phyloP scores from a whole-genome alignment of 106 monocot species.

The Alisma plantagoaquatica region DNA sequence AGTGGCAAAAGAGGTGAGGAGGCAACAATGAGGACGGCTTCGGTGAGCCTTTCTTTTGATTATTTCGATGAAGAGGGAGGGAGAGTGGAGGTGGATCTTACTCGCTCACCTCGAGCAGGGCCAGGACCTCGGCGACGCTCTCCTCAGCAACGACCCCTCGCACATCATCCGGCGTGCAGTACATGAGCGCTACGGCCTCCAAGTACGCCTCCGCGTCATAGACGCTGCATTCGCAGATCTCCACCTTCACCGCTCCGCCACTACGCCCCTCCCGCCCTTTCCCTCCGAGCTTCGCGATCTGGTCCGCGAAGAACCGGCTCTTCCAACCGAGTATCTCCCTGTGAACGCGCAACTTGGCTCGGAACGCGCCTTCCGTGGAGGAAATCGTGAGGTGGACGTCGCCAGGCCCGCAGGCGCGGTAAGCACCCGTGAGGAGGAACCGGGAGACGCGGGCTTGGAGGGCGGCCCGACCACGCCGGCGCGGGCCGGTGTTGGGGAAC shows the following conservation, averaged over 20 bases:
- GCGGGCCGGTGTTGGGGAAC: neutral
- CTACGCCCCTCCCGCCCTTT: slow-evolving; percentile 7
- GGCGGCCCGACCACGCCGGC: slow-evolving; percentile 5
- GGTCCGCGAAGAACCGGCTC: slow-evolving; percentile 33
- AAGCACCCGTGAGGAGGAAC: slow-evolving; percentile 5
- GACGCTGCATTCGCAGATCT: slow-evolving; percentile 16
- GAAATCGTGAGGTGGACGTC: slow-evolving; percentile 34
- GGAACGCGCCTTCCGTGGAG: slow-evolving; percentile 23
- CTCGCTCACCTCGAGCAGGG: slow-evolving; percentile 60
- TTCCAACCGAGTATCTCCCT: slow-evolving; percentile 14
- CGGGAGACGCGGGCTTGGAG: slow-evolving; percentile 21
- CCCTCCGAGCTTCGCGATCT: slow-evolving; percentile 12
- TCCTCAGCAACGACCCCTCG: slow-evolving; percentile 23
- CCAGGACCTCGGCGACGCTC: slow-evolving; percentile 24
- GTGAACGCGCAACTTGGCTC: slow-evolving; percentile 29
- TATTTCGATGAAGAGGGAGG: too few relatives aligned
- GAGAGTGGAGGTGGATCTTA: too few relatives aligned
- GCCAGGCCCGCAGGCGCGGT: slow-evolving; percentile 8
- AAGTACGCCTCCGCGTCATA: slow-evolving; percentile 54
- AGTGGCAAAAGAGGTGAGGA: too few relatives aligned
- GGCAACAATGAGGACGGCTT: too few relatives aligned
- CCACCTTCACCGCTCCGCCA: slow-evolving; percentile 27
- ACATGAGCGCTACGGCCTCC: slow-evolving; percentile 60
- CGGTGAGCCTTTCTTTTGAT: too few relatives aligned
- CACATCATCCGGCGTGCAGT: slow-evolving; percentile 29